These are phyloP conservation scores for Ophiocytium majus DNA, from an alignment of 352 stramenopile species.

Conservation along the genomic window DNA sequence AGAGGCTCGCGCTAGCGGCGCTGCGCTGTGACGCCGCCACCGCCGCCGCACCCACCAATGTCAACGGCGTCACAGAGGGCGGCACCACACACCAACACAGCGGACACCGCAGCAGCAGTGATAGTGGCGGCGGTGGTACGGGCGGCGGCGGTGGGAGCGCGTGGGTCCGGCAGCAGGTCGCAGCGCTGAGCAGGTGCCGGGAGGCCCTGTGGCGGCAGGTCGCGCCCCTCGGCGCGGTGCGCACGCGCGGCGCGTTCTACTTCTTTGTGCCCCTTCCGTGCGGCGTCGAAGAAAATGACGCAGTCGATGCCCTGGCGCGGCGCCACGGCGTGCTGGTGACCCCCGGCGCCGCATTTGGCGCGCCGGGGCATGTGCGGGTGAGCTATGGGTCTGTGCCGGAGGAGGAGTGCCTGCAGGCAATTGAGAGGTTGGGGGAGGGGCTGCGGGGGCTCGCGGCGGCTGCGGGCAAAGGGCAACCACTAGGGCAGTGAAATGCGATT, in stretches of 20 bases:
- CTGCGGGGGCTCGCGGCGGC: constrained; percentile 31
- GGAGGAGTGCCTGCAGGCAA: constrained; percentile 40
- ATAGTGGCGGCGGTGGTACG: background rate
- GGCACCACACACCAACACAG: background rate
- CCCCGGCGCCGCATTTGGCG: constrained; percentile 53
- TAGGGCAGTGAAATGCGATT: too few relatives aligned
- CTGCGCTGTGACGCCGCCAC: constrained; percentile 39
- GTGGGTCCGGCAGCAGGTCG: constrained; percentile 43
- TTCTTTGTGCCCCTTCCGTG: constrained; percentile 51
- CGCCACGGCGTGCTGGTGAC: constrained; percentile 48
- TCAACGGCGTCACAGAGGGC: background rate
- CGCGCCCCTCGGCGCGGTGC: constrained; percentile 39
- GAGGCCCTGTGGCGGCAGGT: constrained; percentile 47
- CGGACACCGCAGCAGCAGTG: background rate
- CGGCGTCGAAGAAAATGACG: constrained; percentile 34
- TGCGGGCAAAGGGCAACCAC: too few relatives aligned
- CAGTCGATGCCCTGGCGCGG: constrained; percentile 47
- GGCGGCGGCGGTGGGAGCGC: constrained; percentile 8
- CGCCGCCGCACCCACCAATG: background rate
- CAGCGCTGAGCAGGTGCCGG: constrained; percentile 35
- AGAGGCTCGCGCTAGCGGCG: constrained; percentile 68
- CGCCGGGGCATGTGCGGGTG: constrained; percentile 42
- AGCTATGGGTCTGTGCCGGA: constrained; percentile 52
- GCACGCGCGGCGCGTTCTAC: constrained; percentile 53
- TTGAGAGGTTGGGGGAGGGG: constrained; percentile 31